Percentiles rank a stretch among this genome's conserved stretches.
These are phyloP conservation scores for Karstenula rhodostoma DNA, from an alignment of 2,329 filamentous ascomycete genomes.

Conservation along the genomic window DNA sequence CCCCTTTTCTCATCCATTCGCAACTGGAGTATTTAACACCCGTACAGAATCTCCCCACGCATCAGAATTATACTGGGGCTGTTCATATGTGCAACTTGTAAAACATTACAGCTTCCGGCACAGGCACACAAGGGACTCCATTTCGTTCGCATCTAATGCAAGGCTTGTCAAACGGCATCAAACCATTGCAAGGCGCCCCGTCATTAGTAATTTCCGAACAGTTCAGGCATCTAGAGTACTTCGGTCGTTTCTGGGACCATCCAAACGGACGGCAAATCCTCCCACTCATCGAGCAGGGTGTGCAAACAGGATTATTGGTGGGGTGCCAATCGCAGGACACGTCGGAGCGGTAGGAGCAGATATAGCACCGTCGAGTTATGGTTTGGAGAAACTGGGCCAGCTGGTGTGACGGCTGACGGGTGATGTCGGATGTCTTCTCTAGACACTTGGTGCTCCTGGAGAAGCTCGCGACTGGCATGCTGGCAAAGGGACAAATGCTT, in stretches of 20 bases:
- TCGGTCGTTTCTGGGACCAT: not conserved
- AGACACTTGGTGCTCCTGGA: slow-evolving; percentile 7
- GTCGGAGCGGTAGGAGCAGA: slow-evolving; percentile 1
- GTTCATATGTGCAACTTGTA: not conserved
- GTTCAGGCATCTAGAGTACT: not conserved
- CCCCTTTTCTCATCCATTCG: not conserved
- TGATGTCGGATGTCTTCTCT: not conserved
- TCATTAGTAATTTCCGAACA: no score
- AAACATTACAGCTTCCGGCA: not conserved
- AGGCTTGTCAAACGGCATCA: slow-evolving; percentile 1
- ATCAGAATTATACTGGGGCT: not conserved
- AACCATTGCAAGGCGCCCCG: not conserved
- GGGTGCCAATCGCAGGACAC: slow-evolving; percentile 1
- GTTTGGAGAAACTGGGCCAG: not conserved
- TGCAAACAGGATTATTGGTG: not conserved
- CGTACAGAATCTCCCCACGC: not conserved
- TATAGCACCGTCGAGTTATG: not conserved
- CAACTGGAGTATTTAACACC: no score
- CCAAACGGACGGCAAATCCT: not conserved
- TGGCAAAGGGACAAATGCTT: not conserved
- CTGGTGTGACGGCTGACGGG: no score
- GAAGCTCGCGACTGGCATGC: not conserved
- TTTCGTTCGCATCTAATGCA: not conserved
- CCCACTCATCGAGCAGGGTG: not conserved
- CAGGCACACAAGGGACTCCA: not conserved